Conservation (phyloP, 108 stramenopile species). For the Nitzschia palea region DNA sequence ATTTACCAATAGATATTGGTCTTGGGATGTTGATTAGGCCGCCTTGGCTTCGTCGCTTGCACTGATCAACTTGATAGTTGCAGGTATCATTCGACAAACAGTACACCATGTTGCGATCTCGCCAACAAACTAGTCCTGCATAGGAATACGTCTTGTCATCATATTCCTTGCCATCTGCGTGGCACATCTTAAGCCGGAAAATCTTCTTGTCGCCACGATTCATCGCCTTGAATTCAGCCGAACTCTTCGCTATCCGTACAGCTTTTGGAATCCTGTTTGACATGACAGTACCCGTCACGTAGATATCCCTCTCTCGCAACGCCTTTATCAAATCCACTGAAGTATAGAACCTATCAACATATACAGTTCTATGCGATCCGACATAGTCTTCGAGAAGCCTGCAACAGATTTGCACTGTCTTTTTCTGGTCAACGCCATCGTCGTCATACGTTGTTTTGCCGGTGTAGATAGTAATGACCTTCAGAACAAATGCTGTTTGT, state of each 20-base stretch:
- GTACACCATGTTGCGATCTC: constrained; percentile 9
- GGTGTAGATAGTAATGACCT: too few relatives aligned
- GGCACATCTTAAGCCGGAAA: too few relatives aligned
- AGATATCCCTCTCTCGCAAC: neutral
- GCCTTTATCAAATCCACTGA: constrained; percentile 5
- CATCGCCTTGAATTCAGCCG: too few relatives aligned
- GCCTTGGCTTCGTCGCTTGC: neutral
- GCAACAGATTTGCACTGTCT: neutral
- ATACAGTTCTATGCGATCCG: constrained; percentile 10
- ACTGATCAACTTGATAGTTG: neutral
- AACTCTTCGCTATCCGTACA: too few relatives aligned
- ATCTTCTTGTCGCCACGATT: too few relatives aligned
- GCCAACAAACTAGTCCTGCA: constrained; percentile 6
- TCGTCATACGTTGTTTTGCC: neutral
- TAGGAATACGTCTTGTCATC: neutral
- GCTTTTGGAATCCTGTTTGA: constrained; percentile 1
- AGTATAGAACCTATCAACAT: constrained; percentile 7
- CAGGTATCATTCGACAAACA: neutral
- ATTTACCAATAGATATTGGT: neutral
- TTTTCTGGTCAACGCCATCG: neutral
- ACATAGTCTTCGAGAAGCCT: neutral
- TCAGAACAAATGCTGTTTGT: constrained; percentile 3
- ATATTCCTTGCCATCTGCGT: neutral
- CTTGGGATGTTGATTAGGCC: neutral
- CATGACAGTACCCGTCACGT: constrained; percentile 5